Conservation (phyloP, 345 rosid genomes). For the Brassica carinata region DNA sequence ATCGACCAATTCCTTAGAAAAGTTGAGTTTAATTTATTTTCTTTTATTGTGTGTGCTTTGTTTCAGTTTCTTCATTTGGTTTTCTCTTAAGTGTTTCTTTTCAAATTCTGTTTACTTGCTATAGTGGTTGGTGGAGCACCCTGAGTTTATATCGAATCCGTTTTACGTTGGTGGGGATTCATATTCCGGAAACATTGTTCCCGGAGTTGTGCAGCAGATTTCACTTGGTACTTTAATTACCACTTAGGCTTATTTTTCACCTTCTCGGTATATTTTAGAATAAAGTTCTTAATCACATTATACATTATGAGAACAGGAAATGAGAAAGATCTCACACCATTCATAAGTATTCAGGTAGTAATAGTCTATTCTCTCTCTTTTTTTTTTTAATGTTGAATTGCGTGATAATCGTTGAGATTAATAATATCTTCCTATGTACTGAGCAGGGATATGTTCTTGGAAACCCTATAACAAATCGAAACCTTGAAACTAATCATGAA, state of each 20-base stretch:
- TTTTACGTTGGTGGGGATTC: constrained; percentile 74
- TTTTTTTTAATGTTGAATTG: neutral
- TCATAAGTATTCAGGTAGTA: constrained; percentile 60
- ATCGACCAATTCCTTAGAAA: constrained; percentile 53
- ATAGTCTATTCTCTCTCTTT: neutral
- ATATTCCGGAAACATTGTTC: constrained; percentile 55
- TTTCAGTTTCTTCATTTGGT: neutral
- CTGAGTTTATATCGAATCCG: constrained; percentile 54
- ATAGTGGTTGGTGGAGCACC: constrained; percentile 67
- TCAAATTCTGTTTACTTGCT: neutral
- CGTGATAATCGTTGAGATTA: neutral
- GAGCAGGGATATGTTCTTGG: constrained; percentile 41
- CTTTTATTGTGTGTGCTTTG: neutral
- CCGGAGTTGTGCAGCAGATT: constrained; percentile 55
- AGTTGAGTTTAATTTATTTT: constrained; percentile 36
- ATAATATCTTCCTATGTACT: neutral
- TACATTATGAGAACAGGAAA: constrained; percentile 54
- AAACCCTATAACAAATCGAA: neutral
- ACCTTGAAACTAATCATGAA: neutral
- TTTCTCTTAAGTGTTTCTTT: neutral
- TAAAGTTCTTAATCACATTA: neutral
- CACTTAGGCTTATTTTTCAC: neutral
- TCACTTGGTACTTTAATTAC: constrained; percentile 47
- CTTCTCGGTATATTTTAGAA: neutral
- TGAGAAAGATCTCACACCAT: constrained; percentile 48